Conservation (phyloP, 441 rosid species). For the Pelargonium cotyledonis region DNA sequence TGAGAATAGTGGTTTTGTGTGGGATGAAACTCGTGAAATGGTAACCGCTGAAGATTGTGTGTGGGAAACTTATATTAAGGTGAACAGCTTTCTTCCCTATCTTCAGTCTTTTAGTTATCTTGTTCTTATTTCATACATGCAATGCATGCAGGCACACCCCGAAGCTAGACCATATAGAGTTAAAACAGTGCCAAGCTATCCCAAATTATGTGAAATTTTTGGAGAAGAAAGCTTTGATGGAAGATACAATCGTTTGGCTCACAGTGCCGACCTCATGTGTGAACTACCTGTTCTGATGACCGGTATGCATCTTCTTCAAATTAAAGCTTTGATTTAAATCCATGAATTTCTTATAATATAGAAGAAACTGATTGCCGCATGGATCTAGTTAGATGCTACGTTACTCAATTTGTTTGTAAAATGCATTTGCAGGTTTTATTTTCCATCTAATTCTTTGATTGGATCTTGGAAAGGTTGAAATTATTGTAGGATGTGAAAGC, state of each 20-base stretch:
- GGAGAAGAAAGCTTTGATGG: conserved; percentile 55
- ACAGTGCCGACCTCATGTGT: conserved; percentile 30
- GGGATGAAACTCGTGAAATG: conserved; percentile 77
- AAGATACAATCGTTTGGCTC: conserved; percentile 69
- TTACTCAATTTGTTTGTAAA: background rate
- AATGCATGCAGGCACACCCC: conserved; percentile 60
- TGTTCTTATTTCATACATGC: conserved; percentile 22
- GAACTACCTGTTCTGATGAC: conserved; percentile 36
- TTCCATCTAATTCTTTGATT: no score
- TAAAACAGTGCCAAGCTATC: conserved; percentile 72
- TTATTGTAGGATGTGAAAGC: no score
- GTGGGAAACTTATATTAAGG: conserved; percentile 75
- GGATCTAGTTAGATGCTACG: background rate
- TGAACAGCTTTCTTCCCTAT: conserved; percentile 20
- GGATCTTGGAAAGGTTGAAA: no score
- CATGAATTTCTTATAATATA: background rate
- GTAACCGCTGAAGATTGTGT: conserved; percentile 65
- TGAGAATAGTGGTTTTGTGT: conserved; percentile 59
- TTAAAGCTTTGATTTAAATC: background rate
- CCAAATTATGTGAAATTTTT: conserved; percentile 62
- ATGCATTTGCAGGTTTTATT: no score
- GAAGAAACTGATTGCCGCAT: background rate
- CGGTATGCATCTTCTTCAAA: conserved; percentile 36
- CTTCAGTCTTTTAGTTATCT: conserved; percentile 11
- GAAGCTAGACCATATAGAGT: conserved; percentile 83